Base-by-base conservation (phyloP, 1,284 basidiomycete genomes). In the Heterobasidion occidentale region DNA sequence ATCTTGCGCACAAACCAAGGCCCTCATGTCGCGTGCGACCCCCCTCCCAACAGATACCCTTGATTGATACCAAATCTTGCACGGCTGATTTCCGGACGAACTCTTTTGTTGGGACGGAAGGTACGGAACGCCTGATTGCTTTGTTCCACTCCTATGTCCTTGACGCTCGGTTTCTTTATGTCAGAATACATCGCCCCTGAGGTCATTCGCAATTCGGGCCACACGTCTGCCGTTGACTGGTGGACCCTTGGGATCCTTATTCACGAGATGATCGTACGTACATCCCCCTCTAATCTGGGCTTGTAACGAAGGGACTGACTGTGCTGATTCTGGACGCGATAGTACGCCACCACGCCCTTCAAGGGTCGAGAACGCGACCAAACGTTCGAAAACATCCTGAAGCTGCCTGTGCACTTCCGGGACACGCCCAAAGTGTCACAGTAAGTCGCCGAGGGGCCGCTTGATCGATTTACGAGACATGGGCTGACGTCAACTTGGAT, bases 151-250 rank as follows among this genome's bases (percentile, higher is more conserved):
- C 14, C 15, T 36, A 12, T 33, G 9, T 27, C 20, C 48, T 48
- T 48, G 53, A 50, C 34, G 33, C 44, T 27, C 27, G 27, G 20
- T 42, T 55, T 42, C 48, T 33, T 59, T 63, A 55, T 14, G 11
- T 11, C 70, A 94, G 95, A 98, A 75, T 98, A 99, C 79, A 98
- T 98, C 68, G 95, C 96, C 46, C 96, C 96, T 60, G 96, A 98
- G 76, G 97, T 99, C 58, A 99, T 99, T 70, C 92, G 94, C 67
- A 95, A 94, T 49, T 86, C 92, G 69, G 97, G 97, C 14, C 97
- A 99, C 74, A 98, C 96, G 42, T 94, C 92, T 59, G 94, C 97
- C 8, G 97, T 99, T 54, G 97, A 99, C 74, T 99, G 96, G 96
- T 98, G 94, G 97, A 99, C 96, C 36, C 77, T 98, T 53, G 97